Evolutionary conservation across 495 filamentous ascomycete genomes (phyloP), one percentile per base, ranked within the genome.

Genomic region (Aspergillus kassunensis): DNA sequence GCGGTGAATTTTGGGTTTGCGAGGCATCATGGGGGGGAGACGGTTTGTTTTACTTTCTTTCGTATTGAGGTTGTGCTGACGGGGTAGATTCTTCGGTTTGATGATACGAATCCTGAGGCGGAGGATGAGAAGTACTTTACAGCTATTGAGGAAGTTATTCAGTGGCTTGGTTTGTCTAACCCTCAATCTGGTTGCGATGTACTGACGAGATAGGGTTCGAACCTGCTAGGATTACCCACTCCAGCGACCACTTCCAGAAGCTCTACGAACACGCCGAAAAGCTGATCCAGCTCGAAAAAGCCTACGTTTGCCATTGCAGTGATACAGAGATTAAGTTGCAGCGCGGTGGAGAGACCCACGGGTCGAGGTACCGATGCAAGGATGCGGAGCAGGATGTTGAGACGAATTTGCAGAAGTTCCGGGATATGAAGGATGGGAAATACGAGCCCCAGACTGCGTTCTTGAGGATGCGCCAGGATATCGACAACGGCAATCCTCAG

Each of bases 1-100:
- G 83, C 89, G 0, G 80, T 97, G 60, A 98, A 97, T 71, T 97
- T 97, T 65, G 95, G 93, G 0, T 97, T 96, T 70, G 93, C 93
- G 10, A 83, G 80, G 57, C 83, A 86, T 61, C 86, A 96, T 66
- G 85, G 86, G 11, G 95, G 95, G 46, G 42, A 53, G 24, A 53
- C 51, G 21, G 54, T 51, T 42, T 20, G 54, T 51, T 6, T 20
- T 13, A 15, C 29, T 5, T 1, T 1, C 6, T 4, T 15, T 11
- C 1, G 1, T 5, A 24, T 16, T 6, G 19, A 16, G 31, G 13
- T 18, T 24, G 19, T 29, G 16, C 54, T 56, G 30, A 52, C 42
- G 6, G 12, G 20, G 23, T 51, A 46, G 44, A 46, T 46, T 31
- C 44, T 46, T 54, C 70, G 85, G 47, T 89, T 85, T 61, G 87